Conservation (phyloP, 192 early-diverging fungal genomes). For the Chytriomyces confervae region DNA sequence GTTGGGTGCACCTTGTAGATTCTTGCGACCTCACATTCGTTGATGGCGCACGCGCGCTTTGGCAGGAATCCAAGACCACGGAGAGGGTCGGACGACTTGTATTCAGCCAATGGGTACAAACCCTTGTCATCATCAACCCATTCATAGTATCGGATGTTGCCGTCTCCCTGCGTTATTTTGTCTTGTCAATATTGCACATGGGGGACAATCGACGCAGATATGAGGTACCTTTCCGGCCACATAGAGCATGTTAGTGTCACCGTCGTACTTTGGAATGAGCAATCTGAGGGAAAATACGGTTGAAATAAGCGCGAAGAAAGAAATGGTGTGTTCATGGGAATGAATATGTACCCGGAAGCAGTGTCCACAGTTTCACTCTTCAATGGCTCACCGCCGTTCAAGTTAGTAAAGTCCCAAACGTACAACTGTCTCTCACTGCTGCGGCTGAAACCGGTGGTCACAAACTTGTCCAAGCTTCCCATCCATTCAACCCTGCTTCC, state of each 20-base stretch:
- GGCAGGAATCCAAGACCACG: conserved; percentile 94
- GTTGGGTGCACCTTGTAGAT: conserved; percentile 92
- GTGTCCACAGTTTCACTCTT: conserved; percentile 83
- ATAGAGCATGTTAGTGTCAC: conserved; percentile 88
- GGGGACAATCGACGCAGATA: conserved; percentile 1
- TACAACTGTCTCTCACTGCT: conserved; percentile 93
- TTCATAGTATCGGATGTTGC: conserved; percentile 99
- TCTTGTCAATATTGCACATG: conserved; percentile 20
- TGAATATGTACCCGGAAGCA: conserved; percentile 69
- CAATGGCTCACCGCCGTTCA: conserved; percentile 95
- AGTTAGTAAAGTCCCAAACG: conserved; percentile 84
- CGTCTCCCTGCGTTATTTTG: conserved; percentile 73
- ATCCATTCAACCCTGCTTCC: conserved; percentile 93
- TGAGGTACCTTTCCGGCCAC: conserved; percentile 84
- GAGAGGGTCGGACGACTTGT: conserved; percentile 88
- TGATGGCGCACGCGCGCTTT: conserved; percentile 86
- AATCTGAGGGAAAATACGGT: conserved; percentile 54
- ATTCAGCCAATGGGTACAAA: conserved; percentile 85
- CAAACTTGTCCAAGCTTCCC: conserved; percentile 78
- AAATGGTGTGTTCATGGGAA: background rate
- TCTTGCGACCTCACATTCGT: conserved; percentile 88
- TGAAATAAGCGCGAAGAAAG: conserved; percentile 2
- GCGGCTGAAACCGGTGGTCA: conserved; percentile 93
- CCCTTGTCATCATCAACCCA: conserved; percentile 87
- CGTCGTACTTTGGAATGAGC: conserved; percentile 96